phyloP scores from a whole-genome alignment of 106 monocot genomes.

The Vanilla planifolia region DNA sequence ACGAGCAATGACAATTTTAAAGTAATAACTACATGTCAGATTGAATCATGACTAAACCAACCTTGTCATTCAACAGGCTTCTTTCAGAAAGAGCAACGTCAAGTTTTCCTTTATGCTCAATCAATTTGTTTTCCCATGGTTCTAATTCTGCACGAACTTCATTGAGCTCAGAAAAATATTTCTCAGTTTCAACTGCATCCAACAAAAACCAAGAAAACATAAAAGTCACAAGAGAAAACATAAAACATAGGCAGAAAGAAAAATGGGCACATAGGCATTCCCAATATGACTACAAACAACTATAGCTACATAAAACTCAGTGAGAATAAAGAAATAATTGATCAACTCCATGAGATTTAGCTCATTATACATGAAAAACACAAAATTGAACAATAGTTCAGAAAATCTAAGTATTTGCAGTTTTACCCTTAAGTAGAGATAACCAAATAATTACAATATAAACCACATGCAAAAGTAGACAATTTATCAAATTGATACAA shows the following conservation, averaged over 20 bases:
- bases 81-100: slow-evolving; percentile 69
- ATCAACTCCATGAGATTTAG: neutral
- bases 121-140: slow-evolving; percentile 93
- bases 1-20: slow-evolving; percentile 6
- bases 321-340: neutral
- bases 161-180: slow-evolving; percentile 51
- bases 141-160: slow-evolving; percentile 80
- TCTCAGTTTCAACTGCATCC: slow-evolving; percentile 81
- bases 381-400: neutral
- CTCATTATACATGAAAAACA: no score
- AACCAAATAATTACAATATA: no score
- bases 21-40: neutral
- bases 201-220: slow-evolving; percentile 6
- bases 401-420: no score
- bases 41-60: slow-evolving; percentile 7
- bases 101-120: slow-evolving; percentile 90
- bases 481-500: no score
- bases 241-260: neutral
- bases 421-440: no score
- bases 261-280: neutral
- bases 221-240: neutral
- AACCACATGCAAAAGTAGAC: no score
- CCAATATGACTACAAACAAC: neutral
- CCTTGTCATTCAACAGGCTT: slow-evolving; percentile 80
- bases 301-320: neutral